These are phyloP conservation scores for Kodamaea alishanica DNA, from an alignment of 1,139 yeast species.

Conservation along the genomic window DNA sequence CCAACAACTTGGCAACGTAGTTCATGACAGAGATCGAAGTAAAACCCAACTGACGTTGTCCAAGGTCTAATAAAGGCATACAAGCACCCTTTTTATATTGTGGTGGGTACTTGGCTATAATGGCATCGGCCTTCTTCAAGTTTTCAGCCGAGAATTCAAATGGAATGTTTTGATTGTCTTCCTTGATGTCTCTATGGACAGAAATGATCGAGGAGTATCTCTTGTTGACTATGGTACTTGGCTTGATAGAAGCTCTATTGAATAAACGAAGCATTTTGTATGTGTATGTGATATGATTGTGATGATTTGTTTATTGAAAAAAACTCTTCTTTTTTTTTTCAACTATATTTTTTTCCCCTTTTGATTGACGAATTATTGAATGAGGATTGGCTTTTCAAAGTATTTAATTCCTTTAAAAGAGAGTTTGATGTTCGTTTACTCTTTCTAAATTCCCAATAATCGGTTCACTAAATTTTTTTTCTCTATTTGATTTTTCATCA, in stretches of 20 bases:
- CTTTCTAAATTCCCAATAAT: too few relatives aligned
- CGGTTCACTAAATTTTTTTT: constrained; percentile 5
- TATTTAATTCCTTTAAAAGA: too few relatives aligned
- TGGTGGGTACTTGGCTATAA: constrained; percentile 76
- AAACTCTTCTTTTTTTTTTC: too few relatives aligned
- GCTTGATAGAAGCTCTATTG: constrained; percentile 11
- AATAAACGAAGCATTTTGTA: constrained; percentile 14
- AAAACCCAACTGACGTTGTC: constrained; percentile 86
- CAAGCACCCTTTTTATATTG: constrained; percentile 87
- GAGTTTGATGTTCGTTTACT: too few relatives aligned
- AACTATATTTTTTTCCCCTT: too few relatives aligned
- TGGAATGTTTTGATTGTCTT: constrained; percentile 64
- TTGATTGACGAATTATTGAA: too few relatives aligned
- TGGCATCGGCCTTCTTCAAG: constrained; percentile 63
- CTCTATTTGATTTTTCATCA: constrained; percentile 7
- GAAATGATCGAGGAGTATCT: constrained; percentile 47
- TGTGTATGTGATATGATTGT: background rate
- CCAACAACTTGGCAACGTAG: constrained; percentile 80
- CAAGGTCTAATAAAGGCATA: constrained; percentile 83
- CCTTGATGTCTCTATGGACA: constrained; percentile 70
- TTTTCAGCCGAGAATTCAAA: constrained; percentile 76
- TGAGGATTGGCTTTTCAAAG: too few relatives aligned
- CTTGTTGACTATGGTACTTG: constrained; percentile 14
- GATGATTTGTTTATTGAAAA: too few relatives aligned
- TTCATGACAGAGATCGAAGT: constrained; percentile 90